Evolutionary conservation across 768 basidiomycete genomes (phyloP).

Genomic region (Guyanaporus albipodus): DNA sequence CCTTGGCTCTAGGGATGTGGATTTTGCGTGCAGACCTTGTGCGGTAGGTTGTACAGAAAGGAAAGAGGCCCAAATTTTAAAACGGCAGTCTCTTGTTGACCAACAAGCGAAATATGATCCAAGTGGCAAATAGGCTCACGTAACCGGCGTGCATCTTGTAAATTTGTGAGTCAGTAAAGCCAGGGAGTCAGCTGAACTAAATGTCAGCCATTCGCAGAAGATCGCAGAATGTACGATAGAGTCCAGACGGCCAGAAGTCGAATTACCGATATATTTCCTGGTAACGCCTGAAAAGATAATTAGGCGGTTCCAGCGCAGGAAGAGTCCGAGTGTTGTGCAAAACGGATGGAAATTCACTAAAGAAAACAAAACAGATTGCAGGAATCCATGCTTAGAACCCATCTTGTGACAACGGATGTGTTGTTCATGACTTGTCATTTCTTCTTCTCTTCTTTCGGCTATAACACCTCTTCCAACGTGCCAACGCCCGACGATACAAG

Average conservation of each 20-base stretch:
- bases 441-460: conserved; percentile 17
- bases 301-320: neutral
- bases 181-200: neutral
- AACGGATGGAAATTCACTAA: conserved; percentile 14
- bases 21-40: no score
- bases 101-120: no score
- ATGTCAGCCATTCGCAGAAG: no score
- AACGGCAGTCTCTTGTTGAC: no score
- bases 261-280: neutral
- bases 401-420: conserved; percentile 10
- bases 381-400: conserved; percentile 21
- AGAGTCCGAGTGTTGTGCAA: conserved; percentile 1
- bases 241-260: neutral
- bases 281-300: neutral
- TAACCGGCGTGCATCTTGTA: no score
- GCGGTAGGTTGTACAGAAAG: no score
- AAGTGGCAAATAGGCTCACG: no score
- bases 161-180: no score
- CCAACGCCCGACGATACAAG: neutral
- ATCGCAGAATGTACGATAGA: neutral
- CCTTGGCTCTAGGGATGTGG: no score
- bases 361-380: conserved; percentile 16
- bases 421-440: conserved; percentile 8
- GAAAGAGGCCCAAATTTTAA: no score
- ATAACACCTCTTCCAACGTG: conserved; percentile 7